Conservation (phyloP, 2,329 filamentous ascomycete species). For the Cercospora sesami region DNA sequence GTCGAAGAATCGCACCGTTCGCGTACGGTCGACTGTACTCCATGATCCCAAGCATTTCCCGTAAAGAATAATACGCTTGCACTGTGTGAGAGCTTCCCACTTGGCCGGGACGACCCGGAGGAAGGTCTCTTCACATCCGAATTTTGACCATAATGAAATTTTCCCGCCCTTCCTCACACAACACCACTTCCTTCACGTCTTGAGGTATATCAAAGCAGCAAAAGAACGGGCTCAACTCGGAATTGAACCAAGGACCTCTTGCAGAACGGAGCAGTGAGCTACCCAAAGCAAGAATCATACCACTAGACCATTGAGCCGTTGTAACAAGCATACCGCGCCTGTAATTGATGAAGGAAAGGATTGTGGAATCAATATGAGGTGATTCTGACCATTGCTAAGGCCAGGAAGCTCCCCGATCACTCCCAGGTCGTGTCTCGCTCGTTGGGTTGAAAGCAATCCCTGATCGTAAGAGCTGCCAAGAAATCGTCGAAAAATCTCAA, state of each 20-base stretch:
- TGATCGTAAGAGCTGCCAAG: not conserved
- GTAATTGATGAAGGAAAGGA: not conserved
- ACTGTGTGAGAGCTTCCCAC: not conserved
- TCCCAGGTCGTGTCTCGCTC: not conserved
- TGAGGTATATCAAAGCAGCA: not conserved
- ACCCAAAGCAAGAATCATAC: conserved; percentile 1
- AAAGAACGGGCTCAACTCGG: not conserved
- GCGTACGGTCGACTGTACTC: not conserved
- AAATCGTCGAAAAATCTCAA: not conserved
- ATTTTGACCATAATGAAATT: not conserved
- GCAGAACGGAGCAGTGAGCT: not conserved
- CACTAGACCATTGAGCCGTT: not conserved
- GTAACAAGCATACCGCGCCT: not conserved
- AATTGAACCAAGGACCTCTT: conserved; percentile 1
- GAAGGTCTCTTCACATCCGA: no score
- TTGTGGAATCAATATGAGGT: no score
- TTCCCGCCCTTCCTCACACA: not conserved
- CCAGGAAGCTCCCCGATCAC: not conserved
- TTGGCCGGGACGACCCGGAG: not conserved
- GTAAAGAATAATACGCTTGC: not conserved
- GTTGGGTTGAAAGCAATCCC: not conserved
- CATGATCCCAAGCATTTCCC: not conserved
- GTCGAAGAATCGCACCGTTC: not conserved
- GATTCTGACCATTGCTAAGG: not conserved
- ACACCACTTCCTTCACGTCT: not conserved